These are phyloP conservation scores for Termitomyces sp. DNA, from an alignment of 768 basidiomycete species.

Conservation along the genomic window DNA sequence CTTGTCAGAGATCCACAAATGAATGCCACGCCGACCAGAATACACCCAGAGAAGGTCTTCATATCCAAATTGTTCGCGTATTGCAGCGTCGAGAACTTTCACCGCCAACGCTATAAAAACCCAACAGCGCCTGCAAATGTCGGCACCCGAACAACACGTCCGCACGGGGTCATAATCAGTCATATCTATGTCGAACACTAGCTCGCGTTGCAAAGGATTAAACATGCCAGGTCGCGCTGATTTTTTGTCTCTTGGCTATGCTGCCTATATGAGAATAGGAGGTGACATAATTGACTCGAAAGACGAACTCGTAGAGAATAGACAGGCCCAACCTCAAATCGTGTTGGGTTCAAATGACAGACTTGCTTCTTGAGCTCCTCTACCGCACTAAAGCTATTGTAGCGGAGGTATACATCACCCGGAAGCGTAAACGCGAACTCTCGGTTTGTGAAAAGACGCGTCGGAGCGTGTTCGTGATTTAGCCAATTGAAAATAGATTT, in stretches of 20 bases:
- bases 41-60: constrained; percentile 94
- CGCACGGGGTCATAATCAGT: constrained; percentile 96
- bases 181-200: constrained; percentile 99
- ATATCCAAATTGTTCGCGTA: constrained; percentile 91
- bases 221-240: constrained; percentile 67
- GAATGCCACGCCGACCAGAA: constrained; percentile 97
- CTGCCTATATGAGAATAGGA: not conserved
- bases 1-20: constrained; percentile 93
- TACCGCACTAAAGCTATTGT: constrained; percentile 81
- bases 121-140: constrained; percentile 94
- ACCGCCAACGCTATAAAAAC: constrained; percentile 91
- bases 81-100: constrained; percentile 71
- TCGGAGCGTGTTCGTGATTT: constrained; percentile 82
- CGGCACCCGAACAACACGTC: constrained; percentile 90
- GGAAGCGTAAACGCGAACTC: constrained; percentile 94
- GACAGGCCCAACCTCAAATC: constrained; percentile 96
- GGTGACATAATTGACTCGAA: not conserved
- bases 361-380: constrained; percentile 94
- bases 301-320: constrained; percentile 80
- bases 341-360: constrained; percentile 77
- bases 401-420: constrained; percentile 90
- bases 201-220: constrained; percentile 77
- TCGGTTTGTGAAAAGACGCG: constrained; percentile 84
- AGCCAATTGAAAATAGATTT: constrained; percentile 93
- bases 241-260: constrained; percentile 86